phyloP scores from a whole-genome alignment of 129 eudicot species.

The Artemisia annua region DNA sequence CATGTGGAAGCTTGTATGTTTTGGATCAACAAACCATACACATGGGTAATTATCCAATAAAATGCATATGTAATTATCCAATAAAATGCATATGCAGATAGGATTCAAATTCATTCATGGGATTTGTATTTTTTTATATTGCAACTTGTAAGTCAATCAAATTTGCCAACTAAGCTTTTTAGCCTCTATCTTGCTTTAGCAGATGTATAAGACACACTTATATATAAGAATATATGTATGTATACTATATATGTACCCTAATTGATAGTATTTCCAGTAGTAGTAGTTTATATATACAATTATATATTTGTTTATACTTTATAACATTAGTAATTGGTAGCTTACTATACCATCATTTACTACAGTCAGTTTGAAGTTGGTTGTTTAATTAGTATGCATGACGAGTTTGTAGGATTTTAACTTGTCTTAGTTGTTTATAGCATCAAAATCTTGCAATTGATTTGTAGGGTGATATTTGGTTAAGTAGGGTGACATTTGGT shows the following conservation, averaged over 20 bases:
- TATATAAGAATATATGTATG: not conserved
- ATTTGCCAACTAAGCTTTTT: not conserved
- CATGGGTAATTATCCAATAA: no score
- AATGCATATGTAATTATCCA: no score
- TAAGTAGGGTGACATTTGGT: not conserved
- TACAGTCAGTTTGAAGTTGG: not conserved
- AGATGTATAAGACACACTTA: not conserved
- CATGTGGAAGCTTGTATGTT: not conserved
- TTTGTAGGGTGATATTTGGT: no score
- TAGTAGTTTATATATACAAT: not conserved
- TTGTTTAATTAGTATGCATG: not conserved
- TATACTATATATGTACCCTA: not conserved
- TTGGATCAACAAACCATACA: not conserved
- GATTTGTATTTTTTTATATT: no score
- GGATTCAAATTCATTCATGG: no score
- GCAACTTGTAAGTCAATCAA: not conserved
- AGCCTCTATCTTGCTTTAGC: constrained; percentile 7
- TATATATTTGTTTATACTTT: no score
- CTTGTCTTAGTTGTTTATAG: not conserved
- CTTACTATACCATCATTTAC: not conserved
- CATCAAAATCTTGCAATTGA: no score
- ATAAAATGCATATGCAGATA: no score
- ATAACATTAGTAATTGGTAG: not conserved
- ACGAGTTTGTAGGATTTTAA: no score
- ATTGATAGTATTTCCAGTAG: not conserved